Evolutionary conservation across 225 moss, liverwort and hornwort species (phyloP).

Genomic region (Asterella californica): DNA sequence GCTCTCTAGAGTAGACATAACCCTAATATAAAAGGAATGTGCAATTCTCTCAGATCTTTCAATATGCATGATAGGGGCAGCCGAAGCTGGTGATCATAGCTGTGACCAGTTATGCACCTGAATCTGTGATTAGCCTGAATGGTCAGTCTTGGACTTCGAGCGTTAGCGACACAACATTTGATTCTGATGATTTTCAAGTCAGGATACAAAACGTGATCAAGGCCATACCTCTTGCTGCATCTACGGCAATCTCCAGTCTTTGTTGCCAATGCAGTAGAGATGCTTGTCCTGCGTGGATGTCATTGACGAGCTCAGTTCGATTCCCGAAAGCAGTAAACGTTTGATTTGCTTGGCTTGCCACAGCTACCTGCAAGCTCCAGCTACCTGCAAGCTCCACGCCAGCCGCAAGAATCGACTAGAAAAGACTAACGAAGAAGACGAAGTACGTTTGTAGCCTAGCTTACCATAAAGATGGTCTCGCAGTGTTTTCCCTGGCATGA

Average conservation of each 20-base stretch:
- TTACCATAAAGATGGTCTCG: conserved; percentile 32
- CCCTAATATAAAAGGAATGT: too few species aligned
- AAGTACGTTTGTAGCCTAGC: not conserved
- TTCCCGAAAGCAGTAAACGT: not conserved
- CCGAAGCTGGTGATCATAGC: too few species aligned
- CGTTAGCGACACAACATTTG: not conserved
- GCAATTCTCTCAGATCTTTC: too few species aligned
- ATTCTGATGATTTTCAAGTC: not conserved
- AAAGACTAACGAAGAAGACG: not conserved
- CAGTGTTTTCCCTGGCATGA: conserved; percentile 29
- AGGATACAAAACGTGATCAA: not conserved
- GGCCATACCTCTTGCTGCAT: not conserved
- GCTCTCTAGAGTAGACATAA: too few species aligned
- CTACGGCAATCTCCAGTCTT: conserved; percentile 11
- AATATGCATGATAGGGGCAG: too few species aligned
- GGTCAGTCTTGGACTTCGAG: not conserved
- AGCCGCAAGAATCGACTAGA: not conserved
- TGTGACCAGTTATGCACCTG: not conserved
- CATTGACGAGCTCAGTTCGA: not conserved
- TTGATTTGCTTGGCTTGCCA: not conserved
- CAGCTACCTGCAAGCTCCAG: not conserved
- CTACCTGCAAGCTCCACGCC: not conserved
- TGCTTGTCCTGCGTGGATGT: conserved; percentile 12
- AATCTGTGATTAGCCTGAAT: not conserved
- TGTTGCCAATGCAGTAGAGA: conserved; percentile 27